Evolutionary conservation across 371 early-diverging fungal genomes (phyloP).

Genomic region (Saksenaea oblongispora): DNA sequence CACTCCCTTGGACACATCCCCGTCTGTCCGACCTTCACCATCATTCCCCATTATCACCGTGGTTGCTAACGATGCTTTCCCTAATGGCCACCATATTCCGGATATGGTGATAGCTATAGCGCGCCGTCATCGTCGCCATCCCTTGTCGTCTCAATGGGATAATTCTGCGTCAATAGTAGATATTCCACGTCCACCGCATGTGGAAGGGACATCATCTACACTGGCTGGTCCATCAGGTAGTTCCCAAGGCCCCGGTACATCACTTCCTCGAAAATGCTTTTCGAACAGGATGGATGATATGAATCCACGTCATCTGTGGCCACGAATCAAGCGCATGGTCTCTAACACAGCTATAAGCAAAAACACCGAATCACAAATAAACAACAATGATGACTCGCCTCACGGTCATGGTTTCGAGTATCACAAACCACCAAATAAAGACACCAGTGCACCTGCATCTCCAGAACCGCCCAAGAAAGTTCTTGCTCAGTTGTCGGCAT

Average conservation of each 20-base stretch:
- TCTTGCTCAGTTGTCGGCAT: conserved; percentile 11
- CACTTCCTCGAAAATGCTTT: neutral
- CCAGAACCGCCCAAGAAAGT: conserved; percentile 5
- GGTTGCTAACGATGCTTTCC: conserved; percentile 30
- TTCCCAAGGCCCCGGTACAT: neutral
- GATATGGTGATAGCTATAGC: conserved; percentile 16
- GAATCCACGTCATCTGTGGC: conserved; percentile 26
- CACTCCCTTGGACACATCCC: conserved; percentile 43
- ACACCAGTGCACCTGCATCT: neutral
- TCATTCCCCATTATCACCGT: conserved; percentile 35
- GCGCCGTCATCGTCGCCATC: conserved; percentile 3
- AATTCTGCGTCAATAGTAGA: neutral
- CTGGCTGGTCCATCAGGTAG: neutral
- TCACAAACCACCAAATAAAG: neutral
- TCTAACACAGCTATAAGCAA: conserved; percentile 5
- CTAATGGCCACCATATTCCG: conserved; percentile 23
- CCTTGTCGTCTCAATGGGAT: neutral
- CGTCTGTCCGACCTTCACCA: conserved; percentile 23
- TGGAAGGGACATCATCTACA: neutral
- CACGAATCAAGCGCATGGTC: conserved; percentile 32
- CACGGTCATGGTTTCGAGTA: no score
- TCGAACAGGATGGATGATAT: neutral
- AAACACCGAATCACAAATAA: neutral
- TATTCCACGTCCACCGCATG: neutral
- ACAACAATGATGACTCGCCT: neutral